Evolutionary conservation across 2,329 filamentous ascomycete species (phyloP).

Genomic region (Xylariales sp.): DNA sequence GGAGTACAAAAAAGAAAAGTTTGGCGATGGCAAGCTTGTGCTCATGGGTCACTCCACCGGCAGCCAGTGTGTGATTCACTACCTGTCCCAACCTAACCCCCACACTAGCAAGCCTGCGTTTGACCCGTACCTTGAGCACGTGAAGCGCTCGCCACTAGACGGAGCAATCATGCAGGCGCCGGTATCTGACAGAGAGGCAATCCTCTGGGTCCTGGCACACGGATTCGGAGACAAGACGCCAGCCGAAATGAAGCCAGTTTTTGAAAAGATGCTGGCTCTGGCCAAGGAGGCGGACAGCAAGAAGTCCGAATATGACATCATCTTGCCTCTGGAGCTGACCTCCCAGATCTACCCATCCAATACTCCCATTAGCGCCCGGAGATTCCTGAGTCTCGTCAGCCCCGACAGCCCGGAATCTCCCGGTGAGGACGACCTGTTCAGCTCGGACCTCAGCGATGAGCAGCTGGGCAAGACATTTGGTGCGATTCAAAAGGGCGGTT

Average conservation of each 20-base stretch:
- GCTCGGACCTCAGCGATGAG: constrained; percentile 3
- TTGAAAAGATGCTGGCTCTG: background rate
- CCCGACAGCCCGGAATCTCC: constrained; percentile 1
- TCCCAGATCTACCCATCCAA: background rate
- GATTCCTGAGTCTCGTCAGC: constrained; percentile 1
- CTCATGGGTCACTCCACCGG: constrained; percentile 5
- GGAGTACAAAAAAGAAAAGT: constrained; percentile 1
- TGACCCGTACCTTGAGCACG: constrained; percentile 1
- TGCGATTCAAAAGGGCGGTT: background rate
- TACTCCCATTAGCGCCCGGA: background rate
- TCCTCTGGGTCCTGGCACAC: background rate
- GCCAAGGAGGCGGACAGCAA: background rate
- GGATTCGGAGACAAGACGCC: background rate
- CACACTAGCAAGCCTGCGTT: background rate
- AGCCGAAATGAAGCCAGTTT: background rate
- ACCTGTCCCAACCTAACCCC: constrained; percentile 1
- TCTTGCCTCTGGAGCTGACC: background rate
- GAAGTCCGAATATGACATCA: background rate
- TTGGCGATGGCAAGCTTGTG: constrained; percentile 1
- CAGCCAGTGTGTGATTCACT: constrained; percentile 2
- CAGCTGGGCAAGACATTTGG: constrained; percentile 1
- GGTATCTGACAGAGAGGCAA: constrained; percentile 1
- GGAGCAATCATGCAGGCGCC: constrained; percentile 1
- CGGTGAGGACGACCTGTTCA: constrained; percentile 1
- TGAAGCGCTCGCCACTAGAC: background rate